Evolutionary conservation across 2,329 filamentous ascomycete species (phyloP).

Genomic region (Pseudocercospora musae): DNA sequence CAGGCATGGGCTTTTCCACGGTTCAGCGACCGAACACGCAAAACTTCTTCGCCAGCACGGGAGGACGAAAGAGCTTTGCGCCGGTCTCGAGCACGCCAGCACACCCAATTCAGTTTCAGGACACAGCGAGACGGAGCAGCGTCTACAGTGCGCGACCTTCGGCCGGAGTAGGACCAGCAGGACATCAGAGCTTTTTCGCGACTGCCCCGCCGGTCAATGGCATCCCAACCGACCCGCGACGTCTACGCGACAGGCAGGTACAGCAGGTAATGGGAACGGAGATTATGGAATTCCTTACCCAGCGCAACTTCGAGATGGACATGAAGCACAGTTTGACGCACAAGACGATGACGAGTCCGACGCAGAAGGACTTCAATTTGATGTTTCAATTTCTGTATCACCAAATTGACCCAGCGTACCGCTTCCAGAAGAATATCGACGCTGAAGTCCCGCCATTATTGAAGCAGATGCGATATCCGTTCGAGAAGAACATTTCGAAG

Average conservation of each 20-base stretch:
- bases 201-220: slow-evolving; percentile 77
- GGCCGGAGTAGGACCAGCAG: slow-evolving; percentile 59
- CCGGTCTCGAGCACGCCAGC: slow-evolving; percentile 54
- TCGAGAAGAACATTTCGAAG: slow-evolving; percentile 92
- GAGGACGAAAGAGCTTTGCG: slow-evolving; percentile 68
- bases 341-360: slow-evolving; percentile 89
- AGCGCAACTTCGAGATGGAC: slow-evolving; percentile 95
- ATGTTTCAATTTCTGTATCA: slow-evolving; percentile 99
- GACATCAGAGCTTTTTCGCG: slow-evolving; percentile 91
- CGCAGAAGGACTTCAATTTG: slow-evolving; percentile 95
- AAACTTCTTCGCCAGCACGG: slow-evolving; percentile 57
- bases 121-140: slow-evolving; percentile 70
- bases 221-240: slow-evolving; percentile 80
- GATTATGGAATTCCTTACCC: slow-evolving; percentile 83
- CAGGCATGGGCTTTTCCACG: slow-evolving; percentile 70
- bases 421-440: slow-evolving; percentile 91
- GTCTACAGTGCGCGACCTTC: slow-evolving; percentile 54
- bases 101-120: slow-evolving; percentile 45
- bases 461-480: slow-evolving; percentile 92
- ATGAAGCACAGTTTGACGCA: slow-evolving; percentile 92
- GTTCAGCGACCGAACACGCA: slow-evolving; percentile 81
- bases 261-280: slow-evolving; percentile 83
- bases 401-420: slow-evolving; percentile 88
- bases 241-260: slow-evolving; percentile 75
- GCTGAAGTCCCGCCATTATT: slow-evolving; percentile 89